Evolutionary conservation across 129 eudicot species (phyloP), one percentile per base, ranked within the genome.

Genomic region (Artemisia argyi): DNA sequence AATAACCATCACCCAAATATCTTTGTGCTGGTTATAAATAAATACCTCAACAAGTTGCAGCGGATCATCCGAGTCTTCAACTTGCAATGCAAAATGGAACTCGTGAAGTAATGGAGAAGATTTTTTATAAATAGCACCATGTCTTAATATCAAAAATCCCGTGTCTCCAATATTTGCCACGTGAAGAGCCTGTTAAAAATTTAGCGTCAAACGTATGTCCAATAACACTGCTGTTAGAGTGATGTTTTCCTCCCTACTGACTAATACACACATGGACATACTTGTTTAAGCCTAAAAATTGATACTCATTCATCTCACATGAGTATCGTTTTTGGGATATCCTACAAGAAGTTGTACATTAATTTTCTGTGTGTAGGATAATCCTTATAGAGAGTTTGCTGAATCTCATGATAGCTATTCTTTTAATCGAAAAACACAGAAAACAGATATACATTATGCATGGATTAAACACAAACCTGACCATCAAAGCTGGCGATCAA

Each of bases 161-260:
- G 97, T 75, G 84, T 93, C 91, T 68, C 98, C 98, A 71, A 93
- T 77, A 86, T 93, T 90, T 73, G 91, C 97, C 79, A 83, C 97
- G 42, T 83, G 92, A 71, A 93, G 96, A 73, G 74, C 83, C 98
- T 93, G 85, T 46, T 35, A 51, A 28, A 46, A 47, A 24, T 12
- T 73, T 10, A 17, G 24, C 50, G 14, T 60, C 18, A 60, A 24
- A 11, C 6, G 11, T 10, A 59, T 56, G 28, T 18, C 24, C 19
- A 18, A 24, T 56, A 24, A 56, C 22, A 19, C 10, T 56, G 61
- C 5, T 56, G 61, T 56, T 56, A 56, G 12, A 56, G 28, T 24
- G 3, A 7, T 8, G 61, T 18, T 56, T 56, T 56, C 13, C 28
- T 24, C 18, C 3, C 28, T 18, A 18, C 61, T 56, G 18, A 18